These are phyloP conservation scores for Coix lacrymajobi DNA, from an alignment of 176 grass and related monocot genomes.

Conservation along the genomic window DNA sequence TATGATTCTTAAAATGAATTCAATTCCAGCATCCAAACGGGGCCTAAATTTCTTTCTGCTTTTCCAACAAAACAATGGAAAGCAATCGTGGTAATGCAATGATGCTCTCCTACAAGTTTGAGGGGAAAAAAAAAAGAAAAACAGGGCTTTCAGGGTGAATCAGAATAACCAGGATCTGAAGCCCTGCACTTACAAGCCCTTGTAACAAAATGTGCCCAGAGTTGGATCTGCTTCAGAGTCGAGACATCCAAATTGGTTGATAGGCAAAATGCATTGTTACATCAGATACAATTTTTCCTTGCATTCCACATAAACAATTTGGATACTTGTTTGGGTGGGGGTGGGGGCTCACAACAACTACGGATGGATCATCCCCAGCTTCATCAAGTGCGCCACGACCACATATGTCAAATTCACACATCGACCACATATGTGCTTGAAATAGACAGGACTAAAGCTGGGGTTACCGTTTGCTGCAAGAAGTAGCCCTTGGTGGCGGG, in stretches of 20 bases:
- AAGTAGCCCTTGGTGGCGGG: slow-evolving; percentile 88
- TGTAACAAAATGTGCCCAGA: not conserved
- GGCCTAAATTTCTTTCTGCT: too few relatives aligned
- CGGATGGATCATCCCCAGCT: not conserved
- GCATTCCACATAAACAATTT: not conserved
- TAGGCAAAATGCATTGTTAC: not conserved
- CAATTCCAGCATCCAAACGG: too few relatives aligned
- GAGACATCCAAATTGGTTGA: not conserved
- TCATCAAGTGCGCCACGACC: not conserved
- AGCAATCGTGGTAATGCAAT: not conserved
- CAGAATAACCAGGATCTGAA: too few relatives aligned
- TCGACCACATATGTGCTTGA: too few relatives aligned
- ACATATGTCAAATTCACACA: not conserved
- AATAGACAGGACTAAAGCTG: not conserved
- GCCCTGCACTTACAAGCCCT: not conserved
- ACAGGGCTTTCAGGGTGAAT: too few relatives aligned
- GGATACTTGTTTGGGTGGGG: not conserved
- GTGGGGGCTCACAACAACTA: not conserved
- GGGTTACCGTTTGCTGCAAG: slow-evolving; percentile 83
- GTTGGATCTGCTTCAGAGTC: not conserved
- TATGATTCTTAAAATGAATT: too few relatives aligned
- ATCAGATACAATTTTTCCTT: not conserved
- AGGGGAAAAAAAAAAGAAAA: too few relatives aligned
- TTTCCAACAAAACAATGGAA: not conserved
- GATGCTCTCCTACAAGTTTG: too few relatives aligned